Base-by-base conservation (phyloP, 1,284 basidiomycete species). In the Tylopilus orsonianus region DNA sequence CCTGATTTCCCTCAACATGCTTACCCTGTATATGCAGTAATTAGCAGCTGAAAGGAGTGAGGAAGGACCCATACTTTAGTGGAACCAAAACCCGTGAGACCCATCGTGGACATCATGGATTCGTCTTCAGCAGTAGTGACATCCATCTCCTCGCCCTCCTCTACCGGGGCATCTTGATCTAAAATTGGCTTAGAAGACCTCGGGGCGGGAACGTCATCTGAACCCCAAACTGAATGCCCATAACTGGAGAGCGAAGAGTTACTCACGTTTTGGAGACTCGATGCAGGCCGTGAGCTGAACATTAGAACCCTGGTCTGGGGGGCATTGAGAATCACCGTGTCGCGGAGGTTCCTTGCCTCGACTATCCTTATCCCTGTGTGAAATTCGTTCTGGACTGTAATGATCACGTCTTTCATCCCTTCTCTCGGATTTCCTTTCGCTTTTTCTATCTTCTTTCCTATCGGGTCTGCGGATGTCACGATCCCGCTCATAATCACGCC, bases 81-180 rank as follows among this genome's bases (percentile, higher is more conserved):
- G 0, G 84, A 79, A 7, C 88, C 92, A 65, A 98, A 98, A 2
- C 92, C 91, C 41, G 73, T 67, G 61, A 98, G 75, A 37, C 95
- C 95, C 90, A 98, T 94, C 80, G 87, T 83, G 23, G 86, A 81
- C 74, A 88, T 90, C 88, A 97, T 93, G 41, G 81, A 84, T 36
- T 79, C 79, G 29, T 92, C 90, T 48, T 88, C 85, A 23, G 81
- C 85, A 46, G 83, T 80, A 23, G 73, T 75, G n/a, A 67, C 75
- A 40, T 87, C 85, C 74, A 85, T 85, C 14, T 75, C 78, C 58
- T 87, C 85, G 10, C 78, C 81, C 52, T 86, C 83, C 55, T 82
- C 81, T 36, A 61, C 68, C 42, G 60, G 63, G 41, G 67, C 67
- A 54, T 73, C 73, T 46, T 70, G 66, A 54, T 76, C 73, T 42